Conservation (phyloP, 345 rosid species). For the Hibiscus mutabilis region DNA sequence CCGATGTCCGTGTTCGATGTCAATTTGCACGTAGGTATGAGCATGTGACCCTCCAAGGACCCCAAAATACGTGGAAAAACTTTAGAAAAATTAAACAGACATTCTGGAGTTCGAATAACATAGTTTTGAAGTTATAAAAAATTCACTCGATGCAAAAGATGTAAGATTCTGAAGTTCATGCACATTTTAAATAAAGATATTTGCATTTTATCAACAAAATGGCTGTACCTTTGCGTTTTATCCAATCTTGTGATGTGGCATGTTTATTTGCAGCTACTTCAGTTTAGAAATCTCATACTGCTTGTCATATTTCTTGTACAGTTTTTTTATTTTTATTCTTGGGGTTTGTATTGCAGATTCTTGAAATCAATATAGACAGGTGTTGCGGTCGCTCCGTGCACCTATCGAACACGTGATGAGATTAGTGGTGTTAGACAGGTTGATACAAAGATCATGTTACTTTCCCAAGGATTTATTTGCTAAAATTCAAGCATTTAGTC, state of each 20-base stretch:
- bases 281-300: neutral
- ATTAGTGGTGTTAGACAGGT: constrained; percentile 55
- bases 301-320: neutral
- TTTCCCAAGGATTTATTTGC: no score
- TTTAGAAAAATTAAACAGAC: neutral
- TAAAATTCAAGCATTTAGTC: neutral
- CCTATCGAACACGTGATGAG: constrained; percentile 85
- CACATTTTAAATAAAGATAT: neutral
- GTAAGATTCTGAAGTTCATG: neutral
- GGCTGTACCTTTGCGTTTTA: neutral
- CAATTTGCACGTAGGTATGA: neutral
- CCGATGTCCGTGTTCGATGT: neutral
- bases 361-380: neutral
- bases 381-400: constrained; percentile 93
- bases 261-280: neutral
- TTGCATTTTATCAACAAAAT: neutral
- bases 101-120: neutral
- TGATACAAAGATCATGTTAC: constrained; percentile 6
- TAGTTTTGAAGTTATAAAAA: neutral
- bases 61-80: no score
- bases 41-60: no score
- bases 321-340: neutral
- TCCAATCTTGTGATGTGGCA: neutral
- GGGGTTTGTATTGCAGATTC: neutral
- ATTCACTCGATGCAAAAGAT: neutral